Evolutionary conservation across 805 yeast species (phyloP).

Genomic region (Lachancea quebecensis): DNA sequence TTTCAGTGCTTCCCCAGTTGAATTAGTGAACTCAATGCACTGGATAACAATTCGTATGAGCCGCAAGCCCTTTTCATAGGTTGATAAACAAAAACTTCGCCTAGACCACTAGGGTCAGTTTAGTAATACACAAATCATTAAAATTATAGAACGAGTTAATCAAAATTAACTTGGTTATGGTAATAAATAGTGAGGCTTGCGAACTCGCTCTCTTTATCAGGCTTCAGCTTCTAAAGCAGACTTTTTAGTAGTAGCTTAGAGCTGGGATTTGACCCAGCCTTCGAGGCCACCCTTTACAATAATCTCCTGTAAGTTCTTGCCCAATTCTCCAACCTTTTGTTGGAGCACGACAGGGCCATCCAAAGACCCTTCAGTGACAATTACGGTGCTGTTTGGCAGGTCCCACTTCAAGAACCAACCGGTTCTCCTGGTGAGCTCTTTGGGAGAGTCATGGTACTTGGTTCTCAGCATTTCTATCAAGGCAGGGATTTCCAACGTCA

Average conservation of each 20-base stretch:
- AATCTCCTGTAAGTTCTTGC: conserved; percentile 91
- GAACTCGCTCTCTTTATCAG: too few relatives aligned
- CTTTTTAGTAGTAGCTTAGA: conserved; percentile 18
- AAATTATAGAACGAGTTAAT: too few relatives aligned
- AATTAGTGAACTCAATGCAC: too few relatives aligned
- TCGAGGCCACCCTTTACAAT: conserved; percentile 96
- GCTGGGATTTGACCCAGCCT: conserved; percentile 89
- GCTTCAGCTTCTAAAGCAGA: too few relatives aligned
- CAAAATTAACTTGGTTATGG: background rate
- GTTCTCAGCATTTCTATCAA: conserved; percentile 71
- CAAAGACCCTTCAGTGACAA: conserved; percentile 56
- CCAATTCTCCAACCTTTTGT: conserved; percentile 92
- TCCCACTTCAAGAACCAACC: conserved; percentile 93
- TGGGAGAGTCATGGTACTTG: conserved; percentile 44
- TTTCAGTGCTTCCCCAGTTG: too few relatives aligned
- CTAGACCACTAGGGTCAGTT: too few relatives aligned
- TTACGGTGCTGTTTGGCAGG: conserved; percentile 75
- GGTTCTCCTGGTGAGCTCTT: conserved; percentile 87
- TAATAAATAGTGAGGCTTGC: conserved; percentile 2
- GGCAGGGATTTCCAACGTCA: conserved; percentile 89
- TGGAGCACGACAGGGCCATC: conserved; percentile 53
- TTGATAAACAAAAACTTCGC: too few relatives aligned
- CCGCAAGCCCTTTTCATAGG: too few relatives aligned
- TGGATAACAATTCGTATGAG: too few relatives aligned
- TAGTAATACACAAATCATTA: too few relatives aligned